Evolutionary conservation across 768 basidiomycete species (phyloP).

Genomic region (Solioccasus polychromus): DNA sequence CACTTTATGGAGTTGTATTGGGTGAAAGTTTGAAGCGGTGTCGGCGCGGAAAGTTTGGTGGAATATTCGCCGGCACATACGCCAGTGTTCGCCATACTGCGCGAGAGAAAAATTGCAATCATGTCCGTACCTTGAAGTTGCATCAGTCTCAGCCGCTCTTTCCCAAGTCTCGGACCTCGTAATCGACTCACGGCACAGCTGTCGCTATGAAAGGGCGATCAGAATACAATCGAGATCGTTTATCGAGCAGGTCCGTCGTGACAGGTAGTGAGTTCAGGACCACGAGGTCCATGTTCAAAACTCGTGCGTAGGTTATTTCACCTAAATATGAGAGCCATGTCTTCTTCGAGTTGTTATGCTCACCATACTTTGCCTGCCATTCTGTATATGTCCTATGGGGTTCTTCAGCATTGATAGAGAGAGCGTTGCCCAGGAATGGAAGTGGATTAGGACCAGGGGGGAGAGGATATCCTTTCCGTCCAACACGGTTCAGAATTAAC

Average conservation of each 20-base stretch:
- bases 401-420: background rate
- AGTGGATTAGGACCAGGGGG: background rate
- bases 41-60: constrained; percentile 15
- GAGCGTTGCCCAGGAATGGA: background rate
- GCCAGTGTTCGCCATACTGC: background rate
- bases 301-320: background rate
- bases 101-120: background rate
- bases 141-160: too few species aligned
- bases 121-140: background rate
- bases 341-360: background rate
- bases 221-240: background rate
- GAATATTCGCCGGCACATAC: constrained; percentile 15
- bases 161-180: too few species aligned
- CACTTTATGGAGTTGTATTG: constrained; percentile 15
- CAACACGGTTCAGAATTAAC: background rate
- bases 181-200: background rate
- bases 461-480: background rate
- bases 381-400: background rate
- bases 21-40: constrained; percentile 2
- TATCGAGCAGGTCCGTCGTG: background rate
- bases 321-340: background rate
- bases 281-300: background rate
- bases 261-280: background rate
- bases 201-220: background rate
- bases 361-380: background rate